Evolutionary conservation across 2,329 filamentous ascomycete genomes (phyloP), one percentile per base, ranked within the genome.

Genomic region (Aureobasidium namibiae): DNA sequence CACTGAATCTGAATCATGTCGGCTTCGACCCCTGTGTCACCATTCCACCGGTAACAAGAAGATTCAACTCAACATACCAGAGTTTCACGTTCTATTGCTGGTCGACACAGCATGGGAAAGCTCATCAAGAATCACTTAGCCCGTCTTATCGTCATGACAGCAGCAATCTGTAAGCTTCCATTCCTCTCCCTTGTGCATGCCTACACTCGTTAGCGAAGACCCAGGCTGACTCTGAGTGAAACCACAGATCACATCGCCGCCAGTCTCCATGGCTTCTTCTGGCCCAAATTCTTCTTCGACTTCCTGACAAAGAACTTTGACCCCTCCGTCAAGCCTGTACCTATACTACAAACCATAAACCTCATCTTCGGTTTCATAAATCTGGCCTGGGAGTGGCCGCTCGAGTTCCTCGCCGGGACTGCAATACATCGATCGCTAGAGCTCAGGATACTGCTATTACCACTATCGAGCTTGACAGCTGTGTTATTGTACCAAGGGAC

Each of bases 81-180:
- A 48, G 24, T 38, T 34, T 48, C 42, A n/a, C 8, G 21, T 10
- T 36, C 42, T 33, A 24, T 26, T 54, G 46, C 36, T 56, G 29
- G 23, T n/a, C 50, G 10, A 42, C 29, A 34, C 63, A 75, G 64
- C 65, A 99, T 99, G 94, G 94, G 94, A 75, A 94, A 88, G 76
- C 86, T 99, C 72, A 97, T 99, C 79, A 99, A 99, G 82, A 97
- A 97, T 79, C 94, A 99, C 80, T 96, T 90, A 90, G 94, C 91
- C 67, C 88, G 94, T 62, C 86, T 99, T 69, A 94, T 99, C 70
- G 82, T 95, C 74, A 79, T 99, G 72, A 90, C 89, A 29, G 90
- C 94, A 38, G 87, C 90, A 66, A 74, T 79, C 60, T 92, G 88
- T 91, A 84, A 57, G 80, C 74, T 44, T 39, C 8, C 52, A 33